Evolutionary conservation across 2,329 filamentous ascomycete genomes (phyloP).

Genomic region (Trichoderma koningiopsis): DNA sequence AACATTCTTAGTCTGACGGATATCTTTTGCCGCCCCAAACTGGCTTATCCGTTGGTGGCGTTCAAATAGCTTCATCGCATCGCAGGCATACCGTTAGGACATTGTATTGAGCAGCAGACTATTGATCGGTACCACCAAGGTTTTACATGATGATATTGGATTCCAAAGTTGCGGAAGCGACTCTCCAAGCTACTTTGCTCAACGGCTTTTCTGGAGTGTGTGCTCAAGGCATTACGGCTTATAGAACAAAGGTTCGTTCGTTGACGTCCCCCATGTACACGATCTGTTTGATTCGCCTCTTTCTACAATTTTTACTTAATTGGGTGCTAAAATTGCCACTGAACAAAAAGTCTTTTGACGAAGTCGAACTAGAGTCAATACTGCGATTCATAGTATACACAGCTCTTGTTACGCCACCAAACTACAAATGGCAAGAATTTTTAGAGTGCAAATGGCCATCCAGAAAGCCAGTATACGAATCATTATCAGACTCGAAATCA

Average conservation of each 20-base stretch:
- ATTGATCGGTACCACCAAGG: not conserved
- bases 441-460: slow-evolving; percentile 18
- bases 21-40: slow-evolving; percentile 6
- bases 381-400: slow-evolving; percentile 21
- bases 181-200: slow-evolving; percentile 17
- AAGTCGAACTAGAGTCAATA: slow-evolving; percentile 16
- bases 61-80: slow-evolving; percentile 24
- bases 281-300: not conserved
- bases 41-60: slow-evolving; percentile 18
- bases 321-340: not conserved
- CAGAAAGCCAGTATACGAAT: not conserved
- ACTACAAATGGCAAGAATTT: slow-evolving; percentile 24
- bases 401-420: slow-evolving; percentile 20
- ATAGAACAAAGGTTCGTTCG: slow-evolving; percentile 15
- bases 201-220: slow-evolving; percentile 17
- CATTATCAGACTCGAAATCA: not conserved
- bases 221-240: slow-evolving; percentile 21
- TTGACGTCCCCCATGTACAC: not conserved
- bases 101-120: not conserved
- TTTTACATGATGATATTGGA: slow-evolving; percentile 10
- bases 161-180: slow-evolving; percentile 22
- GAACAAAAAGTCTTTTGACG: slow-evolving; percentile 5
- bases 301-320: not conserved
- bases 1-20: slow-evolving; percentile 12
- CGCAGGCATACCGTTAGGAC: not conserved